Evolutionary conservation across 495 filamentous ascomycete genomes (phyloP).

Genomic region (Lasiosphaeris hirsuta): DNA sequence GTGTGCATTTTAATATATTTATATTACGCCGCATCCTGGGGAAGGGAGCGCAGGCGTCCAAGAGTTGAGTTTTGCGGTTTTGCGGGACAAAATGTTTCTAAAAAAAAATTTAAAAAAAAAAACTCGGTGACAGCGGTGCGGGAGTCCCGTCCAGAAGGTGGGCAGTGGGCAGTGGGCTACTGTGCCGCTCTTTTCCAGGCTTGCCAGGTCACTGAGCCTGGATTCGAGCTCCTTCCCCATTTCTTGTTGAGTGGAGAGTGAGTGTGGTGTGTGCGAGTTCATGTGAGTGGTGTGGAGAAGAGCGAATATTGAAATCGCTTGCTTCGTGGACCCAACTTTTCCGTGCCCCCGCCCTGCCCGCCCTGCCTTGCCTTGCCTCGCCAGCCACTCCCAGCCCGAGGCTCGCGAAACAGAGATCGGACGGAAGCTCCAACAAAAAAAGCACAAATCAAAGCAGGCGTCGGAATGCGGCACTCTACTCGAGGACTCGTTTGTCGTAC

Average conservation of each 20-base stretch:
- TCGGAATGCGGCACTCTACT: too few species aligned
- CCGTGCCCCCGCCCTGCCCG: too few species aligned
- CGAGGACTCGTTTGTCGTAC: too few species aligned
- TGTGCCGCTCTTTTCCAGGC: constrained; percentile 6
- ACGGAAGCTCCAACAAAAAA: background rate
- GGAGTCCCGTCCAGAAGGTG: constrained; percentile 8
- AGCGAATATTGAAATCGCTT: too few species aligned
- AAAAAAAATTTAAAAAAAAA: constrained; percentile 25
- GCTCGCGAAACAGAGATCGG: too few species aligned
- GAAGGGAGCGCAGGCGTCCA: constrained; percentile 15
- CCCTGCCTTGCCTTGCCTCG: too few species aligned
- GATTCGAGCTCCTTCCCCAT: constrained; percentile 1
- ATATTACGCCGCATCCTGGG: constrained; percentile 24
- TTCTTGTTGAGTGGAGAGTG: background rate
- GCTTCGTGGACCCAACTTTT: too few species aligned
- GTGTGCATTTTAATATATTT: constrained; percentile 31
- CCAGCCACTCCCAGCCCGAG: too few species aligned
- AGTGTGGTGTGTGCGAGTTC: too few species aligned
- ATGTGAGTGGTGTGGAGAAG: too few species aligned
- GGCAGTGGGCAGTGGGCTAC: constrained; percentile 1
- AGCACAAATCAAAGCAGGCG: background rate
- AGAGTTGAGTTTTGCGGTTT: constrained; percentile 1
- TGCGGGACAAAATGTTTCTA: constrained; percentile 16
- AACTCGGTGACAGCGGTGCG: constrained; percentile 7
- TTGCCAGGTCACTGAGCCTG: background rate